A percentile compares a stretch with the other conserved stretches of the same genome.
Conservation (phyloP, 192 early-diverging fungal species). For the Backusella macrospora region DNA sequence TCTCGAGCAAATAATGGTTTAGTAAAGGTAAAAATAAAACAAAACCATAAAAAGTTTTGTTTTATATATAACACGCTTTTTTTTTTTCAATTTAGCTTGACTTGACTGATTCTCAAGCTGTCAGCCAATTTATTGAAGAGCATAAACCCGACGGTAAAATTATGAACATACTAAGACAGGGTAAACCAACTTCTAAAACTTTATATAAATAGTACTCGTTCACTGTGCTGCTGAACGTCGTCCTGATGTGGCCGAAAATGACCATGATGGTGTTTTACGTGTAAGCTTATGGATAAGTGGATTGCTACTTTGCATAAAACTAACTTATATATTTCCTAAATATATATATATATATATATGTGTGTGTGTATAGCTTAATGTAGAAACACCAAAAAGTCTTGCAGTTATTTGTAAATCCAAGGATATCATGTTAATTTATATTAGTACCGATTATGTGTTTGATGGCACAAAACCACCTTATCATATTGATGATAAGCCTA, state of each 20-base stretch:
- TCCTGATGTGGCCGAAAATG: conserved; percentile 77
- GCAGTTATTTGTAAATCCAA: conserved; percentile 52
- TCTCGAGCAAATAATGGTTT: conserved; percentile 58
- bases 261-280: conserved; percentile 55
- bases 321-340: neutral
- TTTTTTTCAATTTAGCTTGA: conserved; percentile 53
- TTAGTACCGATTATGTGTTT: conserved; percentile 94
- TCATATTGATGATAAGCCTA: conserved; percentile 62
- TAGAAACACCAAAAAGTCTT: conserved; percentile 58
- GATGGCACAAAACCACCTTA: conserved; percentile 86
- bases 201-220: conserved; percentile 53
- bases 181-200: neutral
- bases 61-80: neutral
- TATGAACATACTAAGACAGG: too few species aligned
- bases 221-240: conserved; percentile 88
- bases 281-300: conserved; percentile 39
- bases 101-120: conserved; percentile 58
- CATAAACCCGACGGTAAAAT: conserved; percentile 59
- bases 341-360: neutral
- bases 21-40: conserved; percentile 49
- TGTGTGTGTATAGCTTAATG: conserved; percentile 61
- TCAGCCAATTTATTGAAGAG: conserved; percentile 53
- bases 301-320: neutral
- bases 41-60: neutral
- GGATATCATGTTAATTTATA: conserved; percentile 71